Percentiles rank a stretch among this genome's conserved stretches.
Conservation (phyloP, 2,329 filamentous ascomycete species). For the Myriosclerotinia curreyana region DNA sequence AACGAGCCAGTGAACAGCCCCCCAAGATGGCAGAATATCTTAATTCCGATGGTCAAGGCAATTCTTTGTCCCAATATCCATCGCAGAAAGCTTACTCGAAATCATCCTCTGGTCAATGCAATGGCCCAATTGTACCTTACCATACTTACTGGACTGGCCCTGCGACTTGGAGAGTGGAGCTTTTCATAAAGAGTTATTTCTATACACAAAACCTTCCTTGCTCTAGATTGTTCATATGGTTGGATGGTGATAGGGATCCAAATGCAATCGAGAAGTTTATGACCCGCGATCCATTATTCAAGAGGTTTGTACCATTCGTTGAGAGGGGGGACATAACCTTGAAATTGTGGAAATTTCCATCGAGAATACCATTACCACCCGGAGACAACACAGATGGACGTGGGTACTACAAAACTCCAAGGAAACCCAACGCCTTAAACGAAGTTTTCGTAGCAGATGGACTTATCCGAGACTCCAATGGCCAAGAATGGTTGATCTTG, state of each 20-base stretch:
- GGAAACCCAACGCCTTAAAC: conserved; percentile 41
- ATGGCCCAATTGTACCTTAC: conserved; percentile 54
- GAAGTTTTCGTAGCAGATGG: conserved; percentile 48
- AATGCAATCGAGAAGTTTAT: conserved; percentile 51
- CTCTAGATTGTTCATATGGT: conserved; percentile 52
- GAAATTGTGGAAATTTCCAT: conserved; percentile 53
- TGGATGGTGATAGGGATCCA: conserved; percentile 52
- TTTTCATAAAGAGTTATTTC: conserved; percentile 55
- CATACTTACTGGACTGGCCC: conserved; percentile 57
- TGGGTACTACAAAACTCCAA: conserved; percentile 48
- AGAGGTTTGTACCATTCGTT: conserved; percentile 52
- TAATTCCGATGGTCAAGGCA: conserved; percentile 40
- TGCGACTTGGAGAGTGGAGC: conserved; percentile 54
- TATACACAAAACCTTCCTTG: conserved; percentile 56
- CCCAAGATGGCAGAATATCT: conserved; percentile 37
- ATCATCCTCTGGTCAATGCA: conserved; percentile 47
- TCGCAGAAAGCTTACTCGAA: conserved; percentile 42
- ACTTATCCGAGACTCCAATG: conserved; percentile 48
- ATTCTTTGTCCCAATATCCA: conserved; percentile 38
- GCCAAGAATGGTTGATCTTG: conserved; percentile 52
- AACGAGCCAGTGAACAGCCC: conserved; percentile 38
- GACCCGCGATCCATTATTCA: conserved; percentile 50
- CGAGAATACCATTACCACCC: conserved; percentile 50
- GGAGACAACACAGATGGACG: conserved; percentile 49
- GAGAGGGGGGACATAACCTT: conserved; percentile 51